Evolutionary conservation across 1,284 basidiomycete species (phyloP), one percentile per base, ranked within the genome.

Genomic region (Tilletia horrida): DNA sequence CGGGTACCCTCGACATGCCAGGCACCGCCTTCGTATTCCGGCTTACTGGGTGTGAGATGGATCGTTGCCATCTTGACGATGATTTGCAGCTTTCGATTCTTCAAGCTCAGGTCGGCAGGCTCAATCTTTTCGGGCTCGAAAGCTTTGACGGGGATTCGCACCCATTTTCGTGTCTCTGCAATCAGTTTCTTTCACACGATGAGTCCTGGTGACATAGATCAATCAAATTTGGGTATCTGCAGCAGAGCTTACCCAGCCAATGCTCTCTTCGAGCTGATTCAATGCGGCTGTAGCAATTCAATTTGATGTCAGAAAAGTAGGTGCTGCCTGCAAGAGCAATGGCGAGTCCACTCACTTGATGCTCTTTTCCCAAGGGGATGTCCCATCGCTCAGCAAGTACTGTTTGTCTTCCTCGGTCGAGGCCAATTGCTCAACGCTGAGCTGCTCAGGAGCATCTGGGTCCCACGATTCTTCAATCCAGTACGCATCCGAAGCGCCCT

Each of bases 41-140:
- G 83, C 42, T 81, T 81, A 45, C 85, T 84, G 0, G 86, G 85
- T 0, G 84, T 85, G 31, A 86, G 71, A 23, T 63, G 43, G 40
- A 52, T 65, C 31, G 64, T 85, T 0, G 85, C 84, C 2, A 87
- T 77, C 74, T 87, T 87, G 65, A 86, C 83, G 66, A 87, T 86
- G 16, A 86, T 78, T 69, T 86, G 86, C 3, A 85, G 69, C 3
- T 68, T 83, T 71, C 55, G 55, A 40, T 35, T 21, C 55, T 59
- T 59, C 55, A 59, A 29, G 55, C 29, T 59, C 16, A 59, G 35
- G 35, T 40, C 35, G 35, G 35, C 31, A 11, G 55, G 55, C 27
- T 59, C 18, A 16, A 59, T 79, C 81, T 31, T 83, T 84, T 25
- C 80, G 70, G 50, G 87, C 72, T 16, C 59, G 67, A 70, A 47